Base-by-base conservation (phyloP, 106 monocot genomes). In the Gastrodia elata region DNA sequence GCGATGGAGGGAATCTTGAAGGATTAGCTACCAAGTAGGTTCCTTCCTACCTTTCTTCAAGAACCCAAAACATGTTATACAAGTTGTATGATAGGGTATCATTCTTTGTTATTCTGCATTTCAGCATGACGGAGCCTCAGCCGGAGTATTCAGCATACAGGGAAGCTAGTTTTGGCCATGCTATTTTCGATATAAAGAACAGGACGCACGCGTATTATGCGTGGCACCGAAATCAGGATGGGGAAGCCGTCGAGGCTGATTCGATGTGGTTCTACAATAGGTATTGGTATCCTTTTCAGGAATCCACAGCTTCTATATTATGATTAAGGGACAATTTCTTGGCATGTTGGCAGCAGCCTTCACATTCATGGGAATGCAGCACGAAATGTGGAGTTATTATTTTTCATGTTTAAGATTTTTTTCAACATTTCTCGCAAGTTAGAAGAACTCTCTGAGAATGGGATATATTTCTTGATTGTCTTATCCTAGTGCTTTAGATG, bases 211-310 rank as follows among this genome's bases (percentile, higher is more conserved):
- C 88, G 14, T 72, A 80, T 48, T 88, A 74, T 41, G 38, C 46
- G 9, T 88, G 84, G 79, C 88, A 84, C 43, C 73, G 88, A 22
- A 88, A 88, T 68, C 79, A 88, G 27, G 84, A 88, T 26, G 84
- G 82, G 20, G 39, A 71, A 38, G 71, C 82, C 9, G 79, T 81
- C 14, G 77, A 76, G 71, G 89, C 85, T 40, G 90, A 93, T 71
- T 75, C 83, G 0, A 57, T 83, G 77, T 85, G 89, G 93, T 80
- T 93, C 39, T 79, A 64, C 73, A 93, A 93, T 44, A 79, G 90
- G 68, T 71, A 74, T 77, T 90, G 79, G 81, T 13, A 82, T 32
- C 36, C 79, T 2, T 56, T 52, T 14, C 73, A 79, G 38, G 84
- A 88, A 30, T 41, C 84, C 32, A n/a, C 68, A 44, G 2, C 32